Conservation (phyloP, 441 rosid species). For the Pelargonium cotyledonis region DNA sequence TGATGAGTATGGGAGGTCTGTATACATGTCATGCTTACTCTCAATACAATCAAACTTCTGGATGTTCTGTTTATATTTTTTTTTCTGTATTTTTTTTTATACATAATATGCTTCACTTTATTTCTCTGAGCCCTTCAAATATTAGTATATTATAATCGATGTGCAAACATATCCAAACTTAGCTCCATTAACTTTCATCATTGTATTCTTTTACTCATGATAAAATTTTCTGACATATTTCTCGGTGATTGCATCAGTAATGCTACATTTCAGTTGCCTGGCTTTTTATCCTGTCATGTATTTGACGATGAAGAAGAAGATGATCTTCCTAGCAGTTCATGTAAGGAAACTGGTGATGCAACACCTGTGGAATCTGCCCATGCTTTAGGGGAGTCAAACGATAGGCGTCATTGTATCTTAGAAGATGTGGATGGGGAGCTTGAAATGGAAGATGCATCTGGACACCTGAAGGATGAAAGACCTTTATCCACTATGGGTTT, state of each 20-base stretch:
- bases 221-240: constrained; percentile 17
- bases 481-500: constrained; percentile 23
- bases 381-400: constrained; percentile 55
- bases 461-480: constrained; percentile 51
- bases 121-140: background rate
- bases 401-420: constrained; percentile 48
- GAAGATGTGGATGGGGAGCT: constrained; percentile 99
- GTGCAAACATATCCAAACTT: background rate
- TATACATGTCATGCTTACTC: constrained; percentile 9
- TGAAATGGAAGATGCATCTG: constrained; percentile 98
- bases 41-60: background rate
- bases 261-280: constrained; percentile 89
- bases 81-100: constrained; percentile 1
- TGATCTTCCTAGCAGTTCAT: constrained; percentile 37
- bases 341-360: constrained; percentile 47
- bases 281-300: constrained; percentile 53
- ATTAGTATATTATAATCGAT: constrained; percentile 79
- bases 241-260: constrained; percentile 48
- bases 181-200: background rate
- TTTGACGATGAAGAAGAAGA: constrained; percentile 64
- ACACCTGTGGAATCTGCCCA: constrained; percentile 75
- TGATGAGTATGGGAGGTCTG: constrained; percentile 97
- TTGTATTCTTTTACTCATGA: background rate
- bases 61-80: constrained; percentile 15
- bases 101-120: constrained; percentile 6